Conservation (phyloP, 331 rosid species). For the Malus hybrid region DNA sequence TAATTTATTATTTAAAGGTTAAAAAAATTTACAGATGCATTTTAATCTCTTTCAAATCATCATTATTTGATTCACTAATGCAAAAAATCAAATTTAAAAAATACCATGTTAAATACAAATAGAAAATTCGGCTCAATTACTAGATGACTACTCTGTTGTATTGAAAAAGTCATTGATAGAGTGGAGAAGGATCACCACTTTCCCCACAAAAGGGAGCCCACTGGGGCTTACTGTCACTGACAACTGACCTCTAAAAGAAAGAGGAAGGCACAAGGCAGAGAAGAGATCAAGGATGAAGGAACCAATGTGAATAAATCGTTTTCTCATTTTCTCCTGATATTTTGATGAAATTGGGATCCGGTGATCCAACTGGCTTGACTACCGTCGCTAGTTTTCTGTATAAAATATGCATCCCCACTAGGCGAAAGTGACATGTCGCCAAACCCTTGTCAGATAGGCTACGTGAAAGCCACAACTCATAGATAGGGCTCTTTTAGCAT, state of each 20-base stretch:
- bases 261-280: not conserved
- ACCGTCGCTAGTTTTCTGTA: not conserved
- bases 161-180: not conserved
- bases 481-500: not conserved
- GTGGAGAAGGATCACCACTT: constrained; percentile 11
- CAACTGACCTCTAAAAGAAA: constrained; percentile 12
- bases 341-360: constrained; percentile 8
- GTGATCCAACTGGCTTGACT: constrained; percentile 8
- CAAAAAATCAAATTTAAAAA: no score
- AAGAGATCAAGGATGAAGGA: not conserved
- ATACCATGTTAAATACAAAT: no score
- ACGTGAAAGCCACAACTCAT: constrained; percentile 2
- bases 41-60: no score
- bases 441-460: constrained; percentile 11
- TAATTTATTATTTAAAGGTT: no score
- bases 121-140: not conserved
- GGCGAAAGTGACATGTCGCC: constrained; percentile 20
- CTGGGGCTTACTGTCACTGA: constrained; percentile 9
- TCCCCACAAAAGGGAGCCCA: not conserved
- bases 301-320: not conserved
- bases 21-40: no score
- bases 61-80: no score
- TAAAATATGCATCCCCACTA: not conserved
- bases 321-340: not conserved
- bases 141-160: not conserved